Conservation (phyloP, 768 basidiomycete genomes). For the Lyophyllum atratum region DNA sequence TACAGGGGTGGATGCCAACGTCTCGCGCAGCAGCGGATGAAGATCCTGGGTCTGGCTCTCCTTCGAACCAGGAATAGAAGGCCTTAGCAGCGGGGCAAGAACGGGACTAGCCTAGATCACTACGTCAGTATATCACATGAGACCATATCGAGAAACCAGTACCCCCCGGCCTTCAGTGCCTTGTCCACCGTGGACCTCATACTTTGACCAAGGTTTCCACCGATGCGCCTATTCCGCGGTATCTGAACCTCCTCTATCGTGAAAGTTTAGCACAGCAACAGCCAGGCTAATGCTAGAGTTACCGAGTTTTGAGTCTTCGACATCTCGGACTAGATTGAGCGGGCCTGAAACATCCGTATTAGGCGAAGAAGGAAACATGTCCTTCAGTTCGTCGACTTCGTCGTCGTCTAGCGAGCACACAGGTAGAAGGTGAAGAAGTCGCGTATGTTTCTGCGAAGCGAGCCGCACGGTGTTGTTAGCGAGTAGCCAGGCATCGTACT, state of each 20-base stretch:
- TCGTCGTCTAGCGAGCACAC: conserved; percentile 44
- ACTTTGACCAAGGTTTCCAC: conserved; percentile 30
- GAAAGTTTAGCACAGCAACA: background rate
- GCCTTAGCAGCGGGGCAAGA: conserved; percentile 31
- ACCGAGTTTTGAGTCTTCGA: conserved; percentile 56
- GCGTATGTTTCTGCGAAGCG: conserved; percentile 34
- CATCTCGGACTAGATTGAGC: conserved; percentile 29
- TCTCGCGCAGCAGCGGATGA: conserved; percentile 4
- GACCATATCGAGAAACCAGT: background rate
- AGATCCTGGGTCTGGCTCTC: conserved; percentile 26
- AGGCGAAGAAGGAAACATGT: conserved; percentile 45
- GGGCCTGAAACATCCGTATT: conserved; percentile 40
- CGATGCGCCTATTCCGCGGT: conserved; percentile 51
- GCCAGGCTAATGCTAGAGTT: conserved; percentile 1
- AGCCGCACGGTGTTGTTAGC: background rate
- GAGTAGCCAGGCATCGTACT: background rate
- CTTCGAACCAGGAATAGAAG: conserved; percentile 5
- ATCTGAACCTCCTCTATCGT: conserved; percentile 53
- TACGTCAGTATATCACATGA: background rate
- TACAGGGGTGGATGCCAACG: background rate
- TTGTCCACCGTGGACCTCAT: conserved; percentile 10
- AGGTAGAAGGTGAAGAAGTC: conserved; percentile 43
- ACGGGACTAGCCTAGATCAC: conserved; percentile 35
- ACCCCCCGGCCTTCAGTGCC: conserved; percentile 16
- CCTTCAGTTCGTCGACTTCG: conserved; percentile 54